Percentiles rank a stretch among this genome's conserved stretches.
Evolutionary conservation across 805 yeast genomes (phyloP).

Genomic region (Wickerhamiella nectarea): DNA sequence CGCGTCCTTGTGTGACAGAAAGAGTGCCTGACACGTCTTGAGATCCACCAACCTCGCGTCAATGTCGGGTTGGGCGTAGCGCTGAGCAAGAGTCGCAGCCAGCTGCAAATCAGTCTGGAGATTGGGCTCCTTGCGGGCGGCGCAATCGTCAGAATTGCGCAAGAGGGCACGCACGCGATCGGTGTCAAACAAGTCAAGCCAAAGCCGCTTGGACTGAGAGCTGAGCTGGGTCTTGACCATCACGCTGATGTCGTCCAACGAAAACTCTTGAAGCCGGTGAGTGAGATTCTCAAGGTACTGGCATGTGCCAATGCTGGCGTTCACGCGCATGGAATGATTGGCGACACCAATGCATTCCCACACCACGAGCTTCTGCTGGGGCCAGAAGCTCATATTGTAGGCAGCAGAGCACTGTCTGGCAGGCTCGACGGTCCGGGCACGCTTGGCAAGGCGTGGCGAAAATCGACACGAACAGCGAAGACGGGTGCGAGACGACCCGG

Average conservation of each 20-base stretch:
- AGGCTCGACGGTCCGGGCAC: background rate
- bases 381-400: constrained; percentile 9
- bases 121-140: background rate
- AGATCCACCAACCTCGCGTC: background rate
- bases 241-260: background rate
- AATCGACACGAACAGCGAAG: constrained; percentile 7
- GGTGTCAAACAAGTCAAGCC: constrained; percentile 3
- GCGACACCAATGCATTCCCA: constrained; percentile 6
- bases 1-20: background rate
- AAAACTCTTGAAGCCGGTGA: constrained; percentile 1
- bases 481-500: constrained; percentile 9
- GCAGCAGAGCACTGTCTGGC: constrained; percentile 4
- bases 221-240: constrained; percentile 5
- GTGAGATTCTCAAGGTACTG: constrained; percentile 2
- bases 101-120: constrained; percentile 1
- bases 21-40: background rate
- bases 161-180: constrained; percentile 4
- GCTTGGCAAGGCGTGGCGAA: constrained; percentile 8
- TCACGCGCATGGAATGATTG: constrained; percentile 5
- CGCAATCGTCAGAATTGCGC: constrained; percentile 1
- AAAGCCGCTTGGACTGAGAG: background rate
- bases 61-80: constrained; percentile 2
- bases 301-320: constrained; percentile 3
- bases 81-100: constrained; percentile 2
- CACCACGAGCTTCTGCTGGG: constrained; percentile 6